These are phyloP conservation scores for Trichoderma oligosporum DNA, from an alignment of 2,329 filamentous ascomycete genomes.

Conservation along the genomic window DNA sequence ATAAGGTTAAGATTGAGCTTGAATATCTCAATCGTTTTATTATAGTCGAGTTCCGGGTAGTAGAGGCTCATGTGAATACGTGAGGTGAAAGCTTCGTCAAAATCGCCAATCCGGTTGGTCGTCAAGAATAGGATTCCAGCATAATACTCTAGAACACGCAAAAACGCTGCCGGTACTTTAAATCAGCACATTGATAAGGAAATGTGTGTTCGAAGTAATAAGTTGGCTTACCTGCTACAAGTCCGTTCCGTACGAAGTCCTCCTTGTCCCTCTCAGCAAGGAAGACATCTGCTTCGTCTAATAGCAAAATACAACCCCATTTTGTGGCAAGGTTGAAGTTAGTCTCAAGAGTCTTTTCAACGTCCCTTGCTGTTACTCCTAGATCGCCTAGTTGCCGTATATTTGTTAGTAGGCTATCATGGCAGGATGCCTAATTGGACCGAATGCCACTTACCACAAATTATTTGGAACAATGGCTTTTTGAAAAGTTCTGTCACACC, in stretches of 20 bases:
- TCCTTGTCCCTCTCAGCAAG: slow-evolving; percentile 23
- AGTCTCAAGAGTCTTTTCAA: slow-evolving; percentile 35
- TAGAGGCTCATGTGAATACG: slow-evolving; percentile 35
- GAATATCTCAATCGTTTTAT: slow-evolving; percentile 17
- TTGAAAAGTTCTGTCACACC: slow-evolving; percentile 24
- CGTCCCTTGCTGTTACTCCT: not conserved
- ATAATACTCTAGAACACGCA: slow-evolving; percentile 36
- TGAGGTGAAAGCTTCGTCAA: slow-evolving; percentile 38
- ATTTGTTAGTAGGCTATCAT: no score
- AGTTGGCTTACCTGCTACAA: slow-evolving; percentile 29
- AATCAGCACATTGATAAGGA: not conserved
- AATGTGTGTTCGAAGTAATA: no score
- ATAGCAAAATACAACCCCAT: slow-evolving; percentile 29
- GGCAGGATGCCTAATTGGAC: no score
- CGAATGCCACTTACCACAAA: slow-evolving; percentile 7
- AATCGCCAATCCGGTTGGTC: slow-evolving; percentile 34
- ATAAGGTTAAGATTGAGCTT: slow-evolving; percentile 22
- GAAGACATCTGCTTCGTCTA: slow-evolving; percentile 33
- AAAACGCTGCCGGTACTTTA: slow-evolving; percentile 28
- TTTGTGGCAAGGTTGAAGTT: slow-evolving; percentile 25
- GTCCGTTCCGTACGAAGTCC: slow-evolving; percentile 29
- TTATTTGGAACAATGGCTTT: slow-evolving; percentile 28
- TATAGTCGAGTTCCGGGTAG: slow-evolving; percentile 24
- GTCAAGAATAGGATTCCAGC: slow-evolving; percentile 37
- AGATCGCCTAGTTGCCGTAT: slow-evolving; percentile 25